Conservation (phyloP, 306 rosid species). For the Dalbergia oliveri region DNA sequence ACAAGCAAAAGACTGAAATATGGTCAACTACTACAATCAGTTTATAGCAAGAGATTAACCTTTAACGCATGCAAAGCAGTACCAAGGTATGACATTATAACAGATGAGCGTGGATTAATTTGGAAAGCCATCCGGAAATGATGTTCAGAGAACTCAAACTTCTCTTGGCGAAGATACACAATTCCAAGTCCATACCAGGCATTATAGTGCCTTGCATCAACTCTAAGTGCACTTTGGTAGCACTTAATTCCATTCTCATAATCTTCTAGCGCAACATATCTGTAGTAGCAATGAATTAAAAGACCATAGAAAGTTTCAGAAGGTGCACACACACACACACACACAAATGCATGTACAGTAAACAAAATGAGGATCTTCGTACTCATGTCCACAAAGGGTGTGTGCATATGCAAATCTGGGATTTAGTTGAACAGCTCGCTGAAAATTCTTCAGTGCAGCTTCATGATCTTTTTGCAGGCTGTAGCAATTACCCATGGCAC, state of each 20-base stretch:
- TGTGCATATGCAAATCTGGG: conserved; percentile 97
- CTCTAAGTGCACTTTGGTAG: conserved; percentile 91
- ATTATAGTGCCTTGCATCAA: conserved; percentile 92
- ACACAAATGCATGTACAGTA: background rate
- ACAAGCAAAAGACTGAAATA: background rate
- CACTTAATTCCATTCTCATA: conserved; percentile 93
- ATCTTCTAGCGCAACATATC: conserved; percentile 95
- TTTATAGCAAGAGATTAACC: conserved; percentile 60
- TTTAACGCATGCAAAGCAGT: conserved; percentile 82
- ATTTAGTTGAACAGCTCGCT: conserved; percentile 92
- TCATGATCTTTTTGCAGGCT: conserved; percentile 66
- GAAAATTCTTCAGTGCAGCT: conserved; percentile 84
- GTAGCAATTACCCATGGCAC: conserved; percentile 68
- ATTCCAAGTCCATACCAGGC: conserved; percentile 99
- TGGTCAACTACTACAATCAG: conserved; percentile 41
- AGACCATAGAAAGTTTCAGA: conserved; percentile 36
- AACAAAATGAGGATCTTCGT: conserved; percentile 47
- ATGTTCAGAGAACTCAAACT: conserved; percentile 91
- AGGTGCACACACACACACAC: background rate
- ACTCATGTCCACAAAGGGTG: conserved; percentile 99
- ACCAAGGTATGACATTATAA: conserved; percentile 93
- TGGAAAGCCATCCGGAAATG: conserved; percentile 89
- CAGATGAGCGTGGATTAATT: conserved; percentile 89
- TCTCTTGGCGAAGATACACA: conserved; percentile 95
- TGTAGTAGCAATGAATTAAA: conserved; percentile 51